Percentiles rank a stretch among this genome's conserved stretches.
Conservation (phyloP, 78 protist genomes). For the Protostelium mycophagum region DNA sequence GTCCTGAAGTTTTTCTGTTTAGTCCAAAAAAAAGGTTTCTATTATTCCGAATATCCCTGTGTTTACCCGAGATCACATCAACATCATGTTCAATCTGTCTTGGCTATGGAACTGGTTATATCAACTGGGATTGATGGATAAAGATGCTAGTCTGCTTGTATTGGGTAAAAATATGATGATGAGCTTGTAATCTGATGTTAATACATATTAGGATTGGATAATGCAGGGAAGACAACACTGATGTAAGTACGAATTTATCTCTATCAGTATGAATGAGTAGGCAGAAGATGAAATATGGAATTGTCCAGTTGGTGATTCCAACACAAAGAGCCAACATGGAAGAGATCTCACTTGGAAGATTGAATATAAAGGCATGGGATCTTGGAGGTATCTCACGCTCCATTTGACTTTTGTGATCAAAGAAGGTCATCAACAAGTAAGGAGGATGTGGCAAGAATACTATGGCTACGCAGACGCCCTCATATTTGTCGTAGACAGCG, state of each 20-base stretch:
- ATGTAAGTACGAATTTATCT: neutral
- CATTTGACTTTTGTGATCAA: neutral
- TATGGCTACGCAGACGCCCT: conserved; percentile 89
- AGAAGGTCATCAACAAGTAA: conserved; percentile 84
- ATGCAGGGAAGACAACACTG: conserved; percentile 99
- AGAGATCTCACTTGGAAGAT: conserved; percentile 88
- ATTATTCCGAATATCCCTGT: too few species aligned
- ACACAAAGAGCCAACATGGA: conserved; percentile 66
- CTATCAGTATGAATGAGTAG: neutral
- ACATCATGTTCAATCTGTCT: neutral
- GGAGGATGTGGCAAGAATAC: conserved; percentile 93
- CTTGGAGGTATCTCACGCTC: conserved; percentile 77
- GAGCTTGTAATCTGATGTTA: too few species aligned
- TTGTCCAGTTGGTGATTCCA: neutral
- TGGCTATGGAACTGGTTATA: neutral
- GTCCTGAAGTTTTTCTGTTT: too few species aligned
- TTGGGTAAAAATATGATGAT: too few species aligned
- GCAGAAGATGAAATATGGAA: neutral
- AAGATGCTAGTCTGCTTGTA: neutral
- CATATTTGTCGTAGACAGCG: conserved; percentile 95
- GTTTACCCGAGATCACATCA: neutral
- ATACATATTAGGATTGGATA: conserved; percentile 91
- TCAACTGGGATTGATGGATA: neutral
- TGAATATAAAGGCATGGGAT: conserved; percentile 89
- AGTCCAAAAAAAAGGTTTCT: too few species aligned